Evolutionary conservation across 2,329 filamentous ascomycete genomes (phyloP).

Genomic region (Grosmannia clavigera): DNA sequence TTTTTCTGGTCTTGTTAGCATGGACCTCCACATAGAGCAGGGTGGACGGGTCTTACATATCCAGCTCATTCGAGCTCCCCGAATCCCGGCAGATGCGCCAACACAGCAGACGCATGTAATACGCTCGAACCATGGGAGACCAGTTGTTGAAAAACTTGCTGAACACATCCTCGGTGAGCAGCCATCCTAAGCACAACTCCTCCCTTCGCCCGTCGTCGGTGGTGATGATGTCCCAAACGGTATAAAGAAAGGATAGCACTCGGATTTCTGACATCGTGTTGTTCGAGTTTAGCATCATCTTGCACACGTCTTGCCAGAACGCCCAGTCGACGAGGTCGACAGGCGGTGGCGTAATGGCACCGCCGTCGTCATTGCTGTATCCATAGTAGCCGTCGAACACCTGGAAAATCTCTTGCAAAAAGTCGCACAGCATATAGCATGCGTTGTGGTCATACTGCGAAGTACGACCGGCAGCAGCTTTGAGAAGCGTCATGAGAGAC

Average conservation of each 20-base stretch:
- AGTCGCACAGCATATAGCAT: conserved; percentile 84
- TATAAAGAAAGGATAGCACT: conserved; percentile 69
- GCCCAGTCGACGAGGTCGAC: conserved; percentile 55
- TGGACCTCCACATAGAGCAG: conserved; percentile 24
- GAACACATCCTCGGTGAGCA: conserved; percentile 64
- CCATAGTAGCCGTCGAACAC: conserved; percentile 41
- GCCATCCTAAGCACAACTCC: conserved; percentile 58
- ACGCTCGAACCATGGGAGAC: conserved; percentile 90
- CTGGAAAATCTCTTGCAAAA: conserved; percentile 68
- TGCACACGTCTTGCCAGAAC: conserved; percentile 77
- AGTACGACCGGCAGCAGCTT: conserved; percentile 60
- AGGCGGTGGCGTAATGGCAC: not conserved
- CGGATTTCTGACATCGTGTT: conserved; percentile 87
- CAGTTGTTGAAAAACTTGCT: conserved; percentile 80
- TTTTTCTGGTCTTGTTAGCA: conserved; percentile 34
- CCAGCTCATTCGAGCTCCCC: conserved; percentile 50
- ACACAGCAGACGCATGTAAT: conserved; percentile 81
- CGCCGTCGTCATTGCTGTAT: conserved; percentile 15
- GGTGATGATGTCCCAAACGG: conserved; percentile 62
- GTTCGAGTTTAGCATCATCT: conserved; percentile 66
- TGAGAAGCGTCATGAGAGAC: conserved; percentile 61
- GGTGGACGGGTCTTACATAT: conserved; percentile 43
- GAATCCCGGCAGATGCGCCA: conserved; percentile 77
- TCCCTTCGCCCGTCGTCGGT: conserved; percentile 55
- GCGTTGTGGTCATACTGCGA: conserved; percentile 72